Conservation (phyloP, 805 yeast genomes). For the Wilhelminamyces savonicus region DNA sequence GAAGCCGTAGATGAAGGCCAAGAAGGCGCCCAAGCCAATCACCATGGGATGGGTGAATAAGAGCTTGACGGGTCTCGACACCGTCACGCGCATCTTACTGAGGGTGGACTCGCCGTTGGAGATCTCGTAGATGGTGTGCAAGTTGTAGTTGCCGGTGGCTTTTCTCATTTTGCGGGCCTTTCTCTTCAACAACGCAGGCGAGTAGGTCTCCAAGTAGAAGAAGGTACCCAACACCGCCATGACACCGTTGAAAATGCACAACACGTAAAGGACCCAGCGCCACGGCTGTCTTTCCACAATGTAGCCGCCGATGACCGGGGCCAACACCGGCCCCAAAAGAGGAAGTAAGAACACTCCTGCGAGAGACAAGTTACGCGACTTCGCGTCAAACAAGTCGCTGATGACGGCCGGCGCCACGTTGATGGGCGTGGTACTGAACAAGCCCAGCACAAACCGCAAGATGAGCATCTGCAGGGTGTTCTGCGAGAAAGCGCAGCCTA, state of each 20-base stretch:
- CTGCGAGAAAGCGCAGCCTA: constrained; percentile 30
- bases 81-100: constrained; percentile 16
- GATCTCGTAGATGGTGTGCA: constrained; percentile 33
- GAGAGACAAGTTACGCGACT: constrained; percentile 25
- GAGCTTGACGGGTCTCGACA: constrained; percentile 27
- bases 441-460: constrained; percentile 29
- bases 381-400: constrained; percentile 30
- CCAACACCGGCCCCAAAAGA: constrained; percentile 30
- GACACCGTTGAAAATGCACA: constrained; percentile 28
- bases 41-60: constrained; percentile 32
- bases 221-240: constrained; percentile 26
- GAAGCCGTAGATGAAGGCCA: constrained; percentile 38
- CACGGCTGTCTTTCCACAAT: constrained; percentile 25
- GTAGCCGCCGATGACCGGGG: constrained; percentile 32
- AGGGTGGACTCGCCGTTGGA: constrained; percentile 20
- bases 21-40: constrained; percentile 33
- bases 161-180: constrained; percentile 23
- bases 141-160: constrained; percentile 28
- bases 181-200: constrained; percentile 24
- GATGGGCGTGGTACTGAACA: constrained; percentile 32
- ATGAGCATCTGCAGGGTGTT: constrained; percentile 27
- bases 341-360: constrained; percentile 34
- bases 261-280: constrained; percentile 33
- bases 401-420: constrained; percentile 35
- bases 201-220: constrained; percentile 28